Conservation (phyloP, 768 basidiomycete genomes). For the Mycena kentingensis region DNA sequence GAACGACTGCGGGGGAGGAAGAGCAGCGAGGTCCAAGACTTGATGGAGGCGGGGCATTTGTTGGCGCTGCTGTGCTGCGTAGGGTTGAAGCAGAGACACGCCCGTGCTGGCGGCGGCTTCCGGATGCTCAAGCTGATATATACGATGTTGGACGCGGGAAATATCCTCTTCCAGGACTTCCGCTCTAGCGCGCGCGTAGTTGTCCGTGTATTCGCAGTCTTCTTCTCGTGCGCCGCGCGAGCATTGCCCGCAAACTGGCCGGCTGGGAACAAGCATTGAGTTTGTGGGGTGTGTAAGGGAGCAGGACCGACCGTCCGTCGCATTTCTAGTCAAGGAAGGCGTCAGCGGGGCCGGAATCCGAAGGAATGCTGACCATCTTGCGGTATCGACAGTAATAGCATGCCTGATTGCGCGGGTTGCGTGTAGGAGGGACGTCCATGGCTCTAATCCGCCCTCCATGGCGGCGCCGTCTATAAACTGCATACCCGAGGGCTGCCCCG, state of each 20-base stretch:
- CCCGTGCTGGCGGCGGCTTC: slow-evolving; percentile 1
- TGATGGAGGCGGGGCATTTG: neutral
- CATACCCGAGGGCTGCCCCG: too few relatives aligned
- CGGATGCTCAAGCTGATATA: slow-evolving; percentile 38
- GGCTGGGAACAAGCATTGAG: slow-evolving; percentile 1
- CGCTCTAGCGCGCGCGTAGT: slow-evolving; percentile 37
- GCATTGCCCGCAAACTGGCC: slow-evolving; percentile 45
- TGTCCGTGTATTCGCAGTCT: slow-evolving; percentile 51
- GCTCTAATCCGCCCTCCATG: too few relatives aligned
- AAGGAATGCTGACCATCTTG: slow-evolving; percentile 10
- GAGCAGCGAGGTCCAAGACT: neutral
- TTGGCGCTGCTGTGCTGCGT: slow-evolving; percentile 13
- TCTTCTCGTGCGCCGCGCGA: slow-evolving; percentile 34
- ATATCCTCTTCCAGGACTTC: slow-evolving; percentile 44
- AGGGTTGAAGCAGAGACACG: slow-evolving; percentile 30
- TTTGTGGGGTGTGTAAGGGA: neutral
- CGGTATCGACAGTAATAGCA: slow-evolving; percentile 12
- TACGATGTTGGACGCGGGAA: slow-evolving; percentile 35
- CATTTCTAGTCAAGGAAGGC: slow-evolving; percentile 4
- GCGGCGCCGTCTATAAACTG: too few relatives aligned
- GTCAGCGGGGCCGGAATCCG: neutral
- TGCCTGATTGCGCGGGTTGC: slow-evolving; percentile 3
- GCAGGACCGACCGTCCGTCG: slow-evolving; percentile 12
- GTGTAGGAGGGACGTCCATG: too few relatives aligned
- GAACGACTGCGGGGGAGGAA: neutral